Base-by-base conservation (phyloP, 768 basidiomycete species). In the Termitomyces sp. region DNA sequence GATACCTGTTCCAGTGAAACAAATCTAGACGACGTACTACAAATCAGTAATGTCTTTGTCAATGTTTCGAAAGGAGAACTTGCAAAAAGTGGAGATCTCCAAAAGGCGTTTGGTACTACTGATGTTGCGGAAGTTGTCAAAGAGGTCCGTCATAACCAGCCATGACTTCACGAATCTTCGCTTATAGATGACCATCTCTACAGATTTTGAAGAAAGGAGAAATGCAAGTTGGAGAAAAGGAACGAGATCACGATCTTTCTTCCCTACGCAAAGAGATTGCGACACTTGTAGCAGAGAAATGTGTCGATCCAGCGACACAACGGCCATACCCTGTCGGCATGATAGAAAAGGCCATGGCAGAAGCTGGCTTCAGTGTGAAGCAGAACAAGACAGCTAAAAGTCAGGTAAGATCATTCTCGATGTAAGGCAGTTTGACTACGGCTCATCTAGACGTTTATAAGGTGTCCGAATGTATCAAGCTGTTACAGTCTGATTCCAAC, bases 1-100 rank as follows among this genome's bases (percentile, higher is more conserved):
- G 44, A 60, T 56, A 4, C 33, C 42, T 22, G 34, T 49, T 36
- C 49, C 7, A 94, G 92, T 27, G 95, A 98, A 79, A 93, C 90
- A 32, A 88, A 90, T 74, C 74, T 98, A 33, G 93, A 96, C 67
- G 97, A 99, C 66, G 93, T 99, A 39, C 81, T 98, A 45, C 97
- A 99, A 73, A 95, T 98, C 68, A 90, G 86, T 64, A 93, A 95
- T 67, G 93, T 99, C 54, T 99, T 98, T 73, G 80, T 84, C 34
- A 98, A 98, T 73, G 95, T 98, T 37, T 92, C 95, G 7, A 98
- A 98, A 72, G 97, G 97, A 24, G 92, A 95, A 69, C 83, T 94
- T 2, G 95, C 97, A 0, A 91, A 92, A 69, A 81, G 83, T 46
- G 87, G 86, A 26, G 96, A 99, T 68, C 86, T 98, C 48, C 82